phyloP scores from a whole-genome alignment of 2,329 filamentous ascomycete genomes.

The Ilyonectria sp. region DNA sequence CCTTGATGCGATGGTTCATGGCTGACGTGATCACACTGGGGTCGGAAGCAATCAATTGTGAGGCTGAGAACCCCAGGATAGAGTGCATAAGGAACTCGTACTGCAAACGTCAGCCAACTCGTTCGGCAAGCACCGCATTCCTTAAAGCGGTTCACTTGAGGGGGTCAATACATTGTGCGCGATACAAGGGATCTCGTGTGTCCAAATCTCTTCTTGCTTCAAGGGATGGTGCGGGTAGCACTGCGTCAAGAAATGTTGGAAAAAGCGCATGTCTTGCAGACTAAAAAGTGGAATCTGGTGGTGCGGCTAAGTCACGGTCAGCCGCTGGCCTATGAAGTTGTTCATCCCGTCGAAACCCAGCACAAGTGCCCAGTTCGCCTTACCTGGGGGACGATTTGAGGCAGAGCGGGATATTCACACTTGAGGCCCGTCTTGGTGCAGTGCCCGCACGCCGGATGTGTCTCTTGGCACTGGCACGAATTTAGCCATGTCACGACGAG shows the following conservation, averaged over 20 bases:
- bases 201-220: constrained; percentile 77
- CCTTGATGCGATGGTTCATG: constrained; percentile 76
- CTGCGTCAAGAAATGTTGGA: constrained; percentile 75
- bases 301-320: constrained; percentile 60
- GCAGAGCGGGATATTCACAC: constrained; percentile 73
- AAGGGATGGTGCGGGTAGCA: constrained; percentile 77
- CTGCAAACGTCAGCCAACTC: constrained; percentile 51
- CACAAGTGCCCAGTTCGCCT: constrained; percentile 9
- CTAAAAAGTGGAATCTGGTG: constrained; percentile 71
- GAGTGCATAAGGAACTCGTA: constrained; percentile 80
- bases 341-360: too few relatives aligned
- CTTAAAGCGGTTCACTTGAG: too few relatives aligned
- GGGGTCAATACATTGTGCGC: constrained; percentile 71
- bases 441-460: constrained; percentile 73
- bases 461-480: constrained; percentile 72
- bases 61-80: constrained; percentile 77
- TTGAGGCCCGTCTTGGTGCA: constrained; percentile 74
- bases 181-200: constrained; percentile 76
- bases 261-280: constrained; percentile 77
- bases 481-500: constrained; percentile 30
- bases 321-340: not conserved
- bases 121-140: too few relatives aligned
- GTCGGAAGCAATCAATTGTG: constrained; percentile 70
- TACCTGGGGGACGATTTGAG: constrained; percentile 67
- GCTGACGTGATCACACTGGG: constrained; percentile 69